Evolutionary conservation across 2,329 filamentous ascomycete species (phyloP).

Genomic region (Sporothrix luriei): DNA sequence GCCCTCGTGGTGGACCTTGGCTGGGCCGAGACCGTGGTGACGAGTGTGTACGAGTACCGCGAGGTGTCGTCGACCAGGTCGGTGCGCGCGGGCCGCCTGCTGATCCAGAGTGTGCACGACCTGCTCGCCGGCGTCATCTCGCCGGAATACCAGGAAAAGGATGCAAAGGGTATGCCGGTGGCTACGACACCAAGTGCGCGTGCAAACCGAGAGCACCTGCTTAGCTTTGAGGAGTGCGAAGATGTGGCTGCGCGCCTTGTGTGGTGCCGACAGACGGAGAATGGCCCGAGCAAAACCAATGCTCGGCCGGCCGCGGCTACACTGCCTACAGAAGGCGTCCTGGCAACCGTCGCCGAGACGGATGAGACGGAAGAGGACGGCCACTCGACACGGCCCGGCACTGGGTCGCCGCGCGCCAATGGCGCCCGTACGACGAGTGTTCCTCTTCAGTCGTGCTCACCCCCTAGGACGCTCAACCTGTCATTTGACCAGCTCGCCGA

Average conservation of each 20-base stretch:
- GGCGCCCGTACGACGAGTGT: conserved; percentile 39
- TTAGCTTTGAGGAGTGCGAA: conserved; percentile 79
- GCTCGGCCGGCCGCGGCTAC: conserved; percentile 29
- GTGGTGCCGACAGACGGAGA: conserved; percentile 66
- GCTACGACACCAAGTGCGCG: neutral
- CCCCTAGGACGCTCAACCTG: conserved; percentile 62
- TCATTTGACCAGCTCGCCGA: conserved; percentile 71
- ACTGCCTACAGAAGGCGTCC: conserved; percentile 40
- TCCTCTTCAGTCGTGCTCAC: conserved; percentile 51
- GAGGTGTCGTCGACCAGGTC: conserved; percentile 73
- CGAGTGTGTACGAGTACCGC: conserved; percentile 85
- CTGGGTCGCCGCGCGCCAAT: conserved; percentile 41
- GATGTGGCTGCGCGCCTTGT: conserved; percentile 73
- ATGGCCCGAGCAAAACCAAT: conserved; percentile 36
- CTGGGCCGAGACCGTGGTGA: conserved; percentile 87
- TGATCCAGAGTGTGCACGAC: conserved; percentile 70
- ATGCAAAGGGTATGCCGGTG: conserved; percentile 37
- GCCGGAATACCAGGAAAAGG: conserved; percentile 36
- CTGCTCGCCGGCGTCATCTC: conserved; percentile 53
- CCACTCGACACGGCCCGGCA: conserved; percentile 16
- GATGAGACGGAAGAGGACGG: conserved; percentile 50
- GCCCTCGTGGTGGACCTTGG: conserved; percentile 86
- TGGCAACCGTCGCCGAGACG: conserved; percentile 60
- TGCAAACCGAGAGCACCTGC: conserved; percentile 37
- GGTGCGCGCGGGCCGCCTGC: conserved; percentile 70